Percentiles rank a stretch among this genome's conserved stretches.
Conservation (phyloP, 768 basidiomycete genomes). For the Amanita exitialis region DNA sequence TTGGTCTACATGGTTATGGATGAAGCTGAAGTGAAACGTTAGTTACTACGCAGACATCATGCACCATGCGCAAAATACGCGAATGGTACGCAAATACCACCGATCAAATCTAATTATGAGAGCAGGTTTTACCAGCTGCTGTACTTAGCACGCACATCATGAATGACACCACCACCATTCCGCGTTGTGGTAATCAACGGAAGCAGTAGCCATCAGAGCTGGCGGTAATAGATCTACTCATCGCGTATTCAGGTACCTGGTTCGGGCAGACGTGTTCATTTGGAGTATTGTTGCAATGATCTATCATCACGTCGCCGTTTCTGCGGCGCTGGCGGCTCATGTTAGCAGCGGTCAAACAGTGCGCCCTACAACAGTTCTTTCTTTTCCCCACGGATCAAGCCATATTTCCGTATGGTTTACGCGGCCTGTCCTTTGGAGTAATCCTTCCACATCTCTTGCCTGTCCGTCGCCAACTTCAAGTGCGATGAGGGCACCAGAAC, state of each 20-base stretch:
- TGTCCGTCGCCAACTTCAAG: conserved; percentile 78
- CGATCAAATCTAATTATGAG: not conserved
- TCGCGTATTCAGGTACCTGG: not conserved
- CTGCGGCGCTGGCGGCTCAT: not conserved
- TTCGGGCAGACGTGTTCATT: not conserved
- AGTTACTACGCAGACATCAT: not conserved
- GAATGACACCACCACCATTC: not conserved
- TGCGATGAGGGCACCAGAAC: conserved; percentile 45
- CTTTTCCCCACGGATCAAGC: conserved; percentile 71
- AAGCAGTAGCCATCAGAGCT: not conserved
- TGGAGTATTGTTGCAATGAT: not conserved
- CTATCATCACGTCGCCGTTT: not conserved
- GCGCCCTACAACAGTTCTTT: conserved; percentile 43
- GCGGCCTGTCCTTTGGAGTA: conserved; percentile 40
- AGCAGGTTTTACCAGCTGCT: not conserved
- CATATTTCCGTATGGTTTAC: conserved; percentile 53
- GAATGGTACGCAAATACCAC: not conserved
- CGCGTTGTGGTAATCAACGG: not conserved
- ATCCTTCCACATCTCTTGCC: conserved; percentile 46
- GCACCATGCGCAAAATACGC: not conserved
- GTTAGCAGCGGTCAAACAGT: not conserved
- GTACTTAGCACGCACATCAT: not conserved
- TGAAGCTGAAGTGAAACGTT: not conserved
- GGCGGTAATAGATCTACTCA: not conserved
- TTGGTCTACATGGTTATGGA: not conserved